Percentiles rank a stretch among this genome's conserved stretches.
Evolutionary conservation across 2,329 filamentous ascomycete species (phyloP).

Genomic region (Trichoderma arundinaceum): DNA sequence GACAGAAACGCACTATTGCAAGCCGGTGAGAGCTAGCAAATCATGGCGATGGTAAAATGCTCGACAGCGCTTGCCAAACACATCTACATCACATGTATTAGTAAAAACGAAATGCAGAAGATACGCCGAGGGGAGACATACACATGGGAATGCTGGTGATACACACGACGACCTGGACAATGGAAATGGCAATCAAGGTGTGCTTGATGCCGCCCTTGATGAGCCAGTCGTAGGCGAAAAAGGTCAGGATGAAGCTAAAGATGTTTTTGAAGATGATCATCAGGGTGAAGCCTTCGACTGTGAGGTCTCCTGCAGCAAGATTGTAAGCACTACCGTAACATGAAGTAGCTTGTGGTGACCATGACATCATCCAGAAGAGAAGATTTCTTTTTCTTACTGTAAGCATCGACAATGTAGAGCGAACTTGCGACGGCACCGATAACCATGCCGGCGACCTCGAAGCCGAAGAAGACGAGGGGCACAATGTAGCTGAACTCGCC

Average conservation of each 20-base stretch:
- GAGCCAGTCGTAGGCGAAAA: constrained; percentile 84
- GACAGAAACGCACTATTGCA: constrained; percentile 37
- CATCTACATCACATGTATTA: constrained; percentile 55
- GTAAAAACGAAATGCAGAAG: background rate
- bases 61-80: constrained; percentile 78
- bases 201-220: constrained; percentile 64
- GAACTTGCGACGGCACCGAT: constrained; percentile 85
- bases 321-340: constrained; percentile 28
- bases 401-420: constrained; percentile 90
- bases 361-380: background rate
- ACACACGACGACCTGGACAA: constrained; percentile 79
- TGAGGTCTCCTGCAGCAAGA: constrained; percentile 66
- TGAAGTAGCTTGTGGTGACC: background rate
- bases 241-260: constrained; percentile 86
- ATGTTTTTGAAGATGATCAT: constrained; percentile 94
- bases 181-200: constrained; percentile 72
- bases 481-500: constrained; percentile 71
- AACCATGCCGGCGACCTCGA: constrained; percentile 89
- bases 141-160: constrained; percentile 75
- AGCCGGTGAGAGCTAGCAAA: constrained; percentile 56
- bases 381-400: constrained; percentile 63
- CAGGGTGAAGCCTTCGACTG: constrained; percentile 87
- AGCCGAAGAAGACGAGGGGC: constrained; percentile 80
- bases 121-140: constrained; percentile 57
- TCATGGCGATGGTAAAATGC: constrained; percentile 79